Evolutionary conservation across 192 early-diverging fungal species (phyloP).

Genomic region (Coemansia sp.): DNA sequence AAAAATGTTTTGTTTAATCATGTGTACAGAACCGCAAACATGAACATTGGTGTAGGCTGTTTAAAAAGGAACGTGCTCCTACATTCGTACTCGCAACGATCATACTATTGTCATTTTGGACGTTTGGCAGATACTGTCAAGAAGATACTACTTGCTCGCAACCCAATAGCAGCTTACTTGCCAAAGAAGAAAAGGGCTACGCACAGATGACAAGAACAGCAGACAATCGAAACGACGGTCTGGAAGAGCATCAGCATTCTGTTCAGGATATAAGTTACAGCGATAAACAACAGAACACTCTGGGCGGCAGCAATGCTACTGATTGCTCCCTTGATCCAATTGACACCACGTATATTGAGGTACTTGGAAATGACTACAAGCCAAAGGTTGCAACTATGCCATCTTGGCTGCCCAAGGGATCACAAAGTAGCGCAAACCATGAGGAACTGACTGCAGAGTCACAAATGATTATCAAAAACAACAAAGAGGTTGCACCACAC

Average conservation of each 20-base stretch:
- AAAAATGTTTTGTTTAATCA: background rate
- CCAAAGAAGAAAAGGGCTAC: background rate
- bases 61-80: slow-evolving; percentile 13
- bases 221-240: background rate
- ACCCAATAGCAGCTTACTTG: background rate
- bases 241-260: background rate
- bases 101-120: slow-evolving; percentile 11
- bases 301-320: background rate
- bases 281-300: background rate
- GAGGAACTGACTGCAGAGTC: slow-evolving; percentile 27
- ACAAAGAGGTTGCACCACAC: slow-evolving; percentile 25
- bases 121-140: slow-evolving; percentile 3
- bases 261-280: background rate
- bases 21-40: too few relatives aligned
- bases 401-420: slow-evolving; percentile 36
- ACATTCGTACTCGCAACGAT: background rate
- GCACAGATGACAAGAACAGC: background rate
- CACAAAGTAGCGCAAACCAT: background rate
- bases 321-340: background rate
- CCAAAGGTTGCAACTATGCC: slow-evolving; percentile 36
- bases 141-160: background rate
- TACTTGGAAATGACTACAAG: slow-evolving; percentile 28
- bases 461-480: slow-evolving; percentile 28
- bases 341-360: slow-evolving; percentile 29
- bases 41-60: background rate